phyloP scores from a whole-genome alignment of 345 rosid species.

The Gossypium ekmanianum region DNA sequence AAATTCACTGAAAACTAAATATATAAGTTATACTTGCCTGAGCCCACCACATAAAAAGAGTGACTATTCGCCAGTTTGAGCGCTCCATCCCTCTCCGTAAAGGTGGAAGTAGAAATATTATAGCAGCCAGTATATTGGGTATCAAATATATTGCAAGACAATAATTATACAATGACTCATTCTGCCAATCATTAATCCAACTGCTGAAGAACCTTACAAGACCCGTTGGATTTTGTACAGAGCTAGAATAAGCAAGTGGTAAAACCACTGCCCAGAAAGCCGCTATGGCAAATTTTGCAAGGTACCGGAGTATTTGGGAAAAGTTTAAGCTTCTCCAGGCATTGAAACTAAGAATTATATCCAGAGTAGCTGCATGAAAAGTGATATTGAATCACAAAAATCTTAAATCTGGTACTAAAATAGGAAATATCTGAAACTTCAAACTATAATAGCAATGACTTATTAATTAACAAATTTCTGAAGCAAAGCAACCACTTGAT shows the following conservation, averaged over 20 bases:
- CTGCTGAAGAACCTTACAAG: conserved; percentile 59
- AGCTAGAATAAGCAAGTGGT: conserved; percentile 70
- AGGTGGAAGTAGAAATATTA: conserved; percentile 71
- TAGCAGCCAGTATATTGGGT: conserved; percentile 70
- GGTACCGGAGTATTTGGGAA: conserved; percentile 72
- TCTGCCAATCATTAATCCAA: conserved; percentile 64
- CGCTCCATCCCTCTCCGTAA: conserved; percentile 77
- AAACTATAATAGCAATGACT: conserved; percentile 9
- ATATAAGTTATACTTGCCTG: conserved; percentile 54
- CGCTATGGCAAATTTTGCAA: conserved; percentile 71
- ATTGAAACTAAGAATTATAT: conserved; percentile 69
- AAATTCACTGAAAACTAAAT: neutral
- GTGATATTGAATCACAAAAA: conserved; percentile 1
- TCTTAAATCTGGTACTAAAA: neutral
- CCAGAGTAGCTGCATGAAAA: conserved; percentile 60
- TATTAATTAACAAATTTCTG: conserved; percentile 7
- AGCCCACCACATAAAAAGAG: conserved; percentile 96
- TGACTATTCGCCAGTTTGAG: conserved; percentile 70
- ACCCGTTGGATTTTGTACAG: conserved; percentile 73
- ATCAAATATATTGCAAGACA: conserved; percentile 75
- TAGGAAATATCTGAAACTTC: conserved; percentile 11
- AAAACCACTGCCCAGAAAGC: conserved; percentile 80
- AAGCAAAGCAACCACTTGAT: conserved; percentile 6
- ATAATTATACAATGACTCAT: conserved; percentile 58
- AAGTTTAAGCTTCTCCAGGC: conserved; percentile 85